Conservation (phyloP, 2,329 filamentous ascomycete species). For the Cordyceps sp. region DNA sequence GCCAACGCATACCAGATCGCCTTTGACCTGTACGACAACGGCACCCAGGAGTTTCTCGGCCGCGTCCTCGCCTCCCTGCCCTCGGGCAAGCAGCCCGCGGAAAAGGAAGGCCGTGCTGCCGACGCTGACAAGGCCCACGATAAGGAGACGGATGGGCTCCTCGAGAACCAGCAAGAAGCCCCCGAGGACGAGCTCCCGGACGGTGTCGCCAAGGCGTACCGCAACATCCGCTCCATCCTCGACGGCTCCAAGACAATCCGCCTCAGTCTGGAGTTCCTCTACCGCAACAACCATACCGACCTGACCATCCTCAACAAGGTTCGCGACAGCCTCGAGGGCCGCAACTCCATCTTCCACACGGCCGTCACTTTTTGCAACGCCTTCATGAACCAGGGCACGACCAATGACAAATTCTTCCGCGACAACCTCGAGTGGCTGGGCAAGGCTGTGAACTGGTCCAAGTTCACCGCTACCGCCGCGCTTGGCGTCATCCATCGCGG, state of each 20-base stretch:
- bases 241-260: constrained; percentile 88
- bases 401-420: constrained; percentile 95
- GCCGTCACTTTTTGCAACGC: constrained; percentile 95
- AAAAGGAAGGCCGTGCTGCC: too few relatives aligned
- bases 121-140: constrained; percentile 26
- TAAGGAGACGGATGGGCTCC: constrained; percentile 30
- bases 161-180: constrained; percentile 32
- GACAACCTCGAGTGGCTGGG: constrained; percentile 96
- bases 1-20: constrained; percentile 93
- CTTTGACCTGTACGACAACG: constrained; percentile 96
- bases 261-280: constrained; percentile 90
- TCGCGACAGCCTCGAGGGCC: constrained; percentile 82
- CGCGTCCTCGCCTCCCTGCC: constrained; percentile 77
- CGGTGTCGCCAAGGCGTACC: constrained; percentile 38
- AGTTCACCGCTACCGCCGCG: constrained; percentile 93
- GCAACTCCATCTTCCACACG: constrained; percentile 97
- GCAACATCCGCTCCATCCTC: constrained; percentile 51
- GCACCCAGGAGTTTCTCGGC: constrained; percentile 87
- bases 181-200: constrained; percentile 37
- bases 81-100: constrained; percentile 25
- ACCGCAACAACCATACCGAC: constrained; percentile 88
- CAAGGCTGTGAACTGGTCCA: constrained; percentile 98
- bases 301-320: constrained; percentile 89
- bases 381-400: constrained; percentile 98
- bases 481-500: constrained; percentile 93